phyloP scores from a whole-genome alignment of 83 land plant genomes.

The Thuja plicata region DNA sequence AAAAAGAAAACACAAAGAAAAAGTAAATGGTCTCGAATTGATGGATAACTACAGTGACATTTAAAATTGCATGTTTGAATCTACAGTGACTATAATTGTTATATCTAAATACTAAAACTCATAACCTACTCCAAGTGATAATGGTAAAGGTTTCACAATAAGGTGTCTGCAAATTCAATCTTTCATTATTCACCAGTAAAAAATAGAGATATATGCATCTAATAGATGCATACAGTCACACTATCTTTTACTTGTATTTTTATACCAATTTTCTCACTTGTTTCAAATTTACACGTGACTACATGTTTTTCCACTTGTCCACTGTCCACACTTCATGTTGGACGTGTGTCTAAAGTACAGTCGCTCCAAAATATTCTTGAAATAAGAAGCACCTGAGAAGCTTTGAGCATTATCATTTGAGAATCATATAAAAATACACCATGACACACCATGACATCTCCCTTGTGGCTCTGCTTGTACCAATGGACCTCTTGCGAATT shows the following conservation, averaged over 20 bases:
- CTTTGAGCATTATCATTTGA: conserved; percentile 91
- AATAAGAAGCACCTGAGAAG: conserved; percentile 70
- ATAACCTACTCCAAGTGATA: background rate
- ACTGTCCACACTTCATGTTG: background rate
- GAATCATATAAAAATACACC: conserved; percentile 78
- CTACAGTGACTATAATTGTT: background rate
- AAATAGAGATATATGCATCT: background rate
- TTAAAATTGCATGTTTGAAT: background rate
- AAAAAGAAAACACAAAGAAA: background rate
- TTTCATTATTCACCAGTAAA: background rate
- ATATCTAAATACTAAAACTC: background rate
- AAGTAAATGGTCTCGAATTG: background rate
- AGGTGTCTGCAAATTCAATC: background rate
- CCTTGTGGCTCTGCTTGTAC: conserved; percentile 94
- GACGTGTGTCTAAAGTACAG: background rate
- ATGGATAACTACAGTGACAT: background rate
- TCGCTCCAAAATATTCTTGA: background rate
- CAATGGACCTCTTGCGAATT: conserved; percentile 85
- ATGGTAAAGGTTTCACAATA: background rate
- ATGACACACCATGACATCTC: conserved; percentile 75
- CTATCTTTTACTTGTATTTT: background rate
- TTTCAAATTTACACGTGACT: background rate
- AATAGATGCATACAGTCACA: no score
- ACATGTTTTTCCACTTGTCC: background rate
- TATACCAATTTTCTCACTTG: background rate